Base-by-base conservation (phyloP, 2,329 filamentous ascomycete genomes). In the Microdochium bolleyi region DNA sequence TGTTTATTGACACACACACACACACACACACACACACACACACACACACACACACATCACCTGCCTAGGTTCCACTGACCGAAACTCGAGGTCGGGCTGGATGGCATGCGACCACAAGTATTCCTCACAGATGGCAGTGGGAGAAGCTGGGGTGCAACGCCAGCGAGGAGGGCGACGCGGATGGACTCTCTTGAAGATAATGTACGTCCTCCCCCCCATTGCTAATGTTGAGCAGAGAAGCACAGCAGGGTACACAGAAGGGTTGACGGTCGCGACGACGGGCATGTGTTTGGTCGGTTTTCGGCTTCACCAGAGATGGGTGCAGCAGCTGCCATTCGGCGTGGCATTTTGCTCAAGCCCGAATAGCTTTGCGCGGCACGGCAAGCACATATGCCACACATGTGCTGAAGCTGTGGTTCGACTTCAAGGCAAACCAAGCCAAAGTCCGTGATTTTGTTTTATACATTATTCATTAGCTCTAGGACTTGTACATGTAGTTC, bases 21-120 rank as follows among this genome's bases (percentile, higher is more conserved):
- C n/a, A n/a, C n/a, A n/a, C n/a, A n/a, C n/a, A 52, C 14, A 19
- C 49, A 30, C 5, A 19, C 48, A 3, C 41, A 21, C 2, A 49
- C 11, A 11, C 49, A 49, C 14, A 52, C 24, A 24, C 19, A 16
- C 11, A 48, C 25, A 24, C 51, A 41, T 14, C 13, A 32, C 46
- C 41, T 16, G 24, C 51, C 51, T 24, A 52, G 14, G 24, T 49
- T 38, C 51, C 51, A 52, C 34, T 52, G 27, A 2, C 27, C 51
- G n/a, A 24, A 52, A 32, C 46, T 27, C 21, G 32, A 52, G 34
- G 19, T 22, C 46, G 30, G 30, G 30, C 30, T 19, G 30, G 16
- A 24, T 32, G 27, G 25, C 13, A 4, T 38, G 51, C 3, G 51
- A 44, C 27, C 49, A 41, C 14, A 52, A n/a, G 51, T 5, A 52